Evolutionary conservation across 768 basidiomycete genomes (phyloP).

Genomic region (Calvatia gigantea): DNA sequence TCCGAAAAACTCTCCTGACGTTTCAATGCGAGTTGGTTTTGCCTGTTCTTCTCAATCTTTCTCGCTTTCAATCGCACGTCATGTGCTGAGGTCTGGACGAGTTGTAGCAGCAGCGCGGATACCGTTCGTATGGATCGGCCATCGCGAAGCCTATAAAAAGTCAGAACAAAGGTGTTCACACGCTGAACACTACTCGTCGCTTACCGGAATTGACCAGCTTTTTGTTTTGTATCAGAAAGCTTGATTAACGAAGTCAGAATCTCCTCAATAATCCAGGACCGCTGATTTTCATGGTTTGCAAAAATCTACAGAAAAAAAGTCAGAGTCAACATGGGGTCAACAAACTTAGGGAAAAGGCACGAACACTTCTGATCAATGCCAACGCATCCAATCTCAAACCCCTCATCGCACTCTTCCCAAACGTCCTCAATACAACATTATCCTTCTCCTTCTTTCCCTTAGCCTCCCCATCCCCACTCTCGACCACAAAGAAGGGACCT

Average conservation of each 20-base stretch:
- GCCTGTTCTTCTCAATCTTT: slow-evolving; percentile 57
- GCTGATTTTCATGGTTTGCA: slow-evolving; percentile 84
- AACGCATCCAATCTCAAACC: slow-evolving; percentile 79
- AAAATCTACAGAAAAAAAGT: slow-evolving; percentile 60
- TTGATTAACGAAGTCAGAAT: slow-evolving; percentile 88
- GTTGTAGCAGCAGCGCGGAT: slow-evolving; percentile 87
- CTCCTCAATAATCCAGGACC: slow-evolving; percentile 98
- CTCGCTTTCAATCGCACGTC: slow-evolving; percentile 75
- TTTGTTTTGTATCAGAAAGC: slow-evolving; percentile 85
- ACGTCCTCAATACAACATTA: slow-evolving; percentile 56
- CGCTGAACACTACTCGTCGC: slow-evolving; percentile 18
- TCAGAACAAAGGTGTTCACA: slow-evolving; percentile 1
- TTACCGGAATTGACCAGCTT: slow-evolving; percentile 85
- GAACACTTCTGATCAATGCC: slow-evolving; percentile 79
- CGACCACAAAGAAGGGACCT: slow-evolving; percentile 91
- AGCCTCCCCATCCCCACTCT: slow-evolving; percentile 50
- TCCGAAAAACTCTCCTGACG: slow-evolving; percentile 62
- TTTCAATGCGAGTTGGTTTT: slow-evolving; percentile 56
- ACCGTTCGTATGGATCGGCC: slow-evolving; percentile 91
- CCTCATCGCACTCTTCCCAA: slow-evolving; percentile 80
- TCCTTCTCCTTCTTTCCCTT: slow-evolving; percentile 50
- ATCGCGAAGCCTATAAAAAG: slow-evolving; percentile 68
- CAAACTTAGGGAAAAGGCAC: slow-evolving; percentile 26
- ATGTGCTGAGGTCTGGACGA: slow-evolving; percentile 94
- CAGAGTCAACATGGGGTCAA: not conserved